Conservation (phyloP, 2,329 filamentous ascomycete genomes). For the Exserohilum turcica region DNA sequence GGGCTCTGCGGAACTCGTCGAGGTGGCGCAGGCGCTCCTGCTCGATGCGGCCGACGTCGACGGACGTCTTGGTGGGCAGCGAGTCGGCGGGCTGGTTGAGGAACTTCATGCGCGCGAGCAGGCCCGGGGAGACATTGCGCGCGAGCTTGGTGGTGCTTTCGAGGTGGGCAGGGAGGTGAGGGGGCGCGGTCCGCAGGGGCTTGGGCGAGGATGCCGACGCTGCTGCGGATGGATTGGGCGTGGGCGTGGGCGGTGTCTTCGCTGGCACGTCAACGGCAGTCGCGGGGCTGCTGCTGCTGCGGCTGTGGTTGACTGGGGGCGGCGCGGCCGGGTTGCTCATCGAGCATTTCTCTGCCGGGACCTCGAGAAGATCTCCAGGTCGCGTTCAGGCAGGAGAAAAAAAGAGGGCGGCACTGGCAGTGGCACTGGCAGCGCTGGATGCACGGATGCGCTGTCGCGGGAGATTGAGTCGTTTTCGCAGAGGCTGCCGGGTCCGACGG, state of each 20-base stretch:
- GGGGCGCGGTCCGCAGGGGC: conserved; percentile 18
- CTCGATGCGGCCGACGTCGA: conserved; percentile 67
- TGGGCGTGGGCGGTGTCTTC: conserved; percentile 16
- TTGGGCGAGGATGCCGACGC: conserved; percentile 20
- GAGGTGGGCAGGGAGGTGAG: conserved; percentile 24
- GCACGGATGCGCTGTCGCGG: conserved; percentile 17
- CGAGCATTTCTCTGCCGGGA: conserved; percentile 28
- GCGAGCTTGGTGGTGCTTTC: conserved; percentile 42
- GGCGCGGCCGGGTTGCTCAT: conserved; percentile 31
- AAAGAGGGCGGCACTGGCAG: conserved; percentile 5
- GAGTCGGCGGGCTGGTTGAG: conserved; percentile 47
- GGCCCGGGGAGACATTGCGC: conserved; percentile 50
- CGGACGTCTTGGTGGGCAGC: conserved; percentile 28
- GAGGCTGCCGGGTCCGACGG: conserved; percentile 2
- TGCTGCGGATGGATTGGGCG: conserved; percentile 11
- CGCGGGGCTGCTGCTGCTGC: conserved; percentile 29
- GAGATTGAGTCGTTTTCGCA: conserved; percentile 19
- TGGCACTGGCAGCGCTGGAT: conserved; percentile 20
- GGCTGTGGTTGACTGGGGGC: conserved; percentile 22
- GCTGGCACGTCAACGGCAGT: conserved; percentile 28
- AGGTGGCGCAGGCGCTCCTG: conserved; percentile 72
- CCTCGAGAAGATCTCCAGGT: conserved; percentile 25
- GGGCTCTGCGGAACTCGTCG: conserved; percentile 67
- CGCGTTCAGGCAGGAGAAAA: conserved; percentile 18
- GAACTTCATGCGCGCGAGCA: conserved; percentile 52